phyloP scores from a whole-genome alignment of 768 basidiomycete genomes.

The Tulasnella sp. region DNA sequence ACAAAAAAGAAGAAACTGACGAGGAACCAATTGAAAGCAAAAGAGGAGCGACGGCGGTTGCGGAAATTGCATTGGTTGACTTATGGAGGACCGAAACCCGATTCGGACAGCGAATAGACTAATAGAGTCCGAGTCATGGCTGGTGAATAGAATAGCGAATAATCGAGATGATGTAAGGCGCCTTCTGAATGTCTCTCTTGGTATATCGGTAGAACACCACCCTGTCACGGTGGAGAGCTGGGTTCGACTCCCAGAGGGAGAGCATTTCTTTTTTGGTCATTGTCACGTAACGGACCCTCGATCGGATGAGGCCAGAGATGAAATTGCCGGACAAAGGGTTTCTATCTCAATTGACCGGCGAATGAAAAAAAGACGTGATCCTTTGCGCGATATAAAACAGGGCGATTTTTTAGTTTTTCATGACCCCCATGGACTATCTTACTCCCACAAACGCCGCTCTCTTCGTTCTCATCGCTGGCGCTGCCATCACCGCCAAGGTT shows the following conservation, averaged over 20 bases:
- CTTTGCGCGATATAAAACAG: no score
- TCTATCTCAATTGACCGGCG: no score
- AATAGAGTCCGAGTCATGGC: background rate
- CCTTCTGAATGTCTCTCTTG: no score
- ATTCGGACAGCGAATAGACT: conserved; percentile 12
- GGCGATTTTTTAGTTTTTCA: no score
- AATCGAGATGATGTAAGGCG: background rate
- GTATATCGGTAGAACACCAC: no score
- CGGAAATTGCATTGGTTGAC: conserved; percentile 76
- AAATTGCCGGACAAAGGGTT: no score
- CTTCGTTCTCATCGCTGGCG: background rate
- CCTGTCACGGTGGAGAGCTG: no score
- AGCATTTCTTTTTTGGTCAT: no score
- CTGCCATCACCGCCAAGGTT: background rate
- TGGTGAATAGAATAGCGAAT: background rate
- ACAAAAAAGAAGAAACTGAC: conserved; percentile 87
- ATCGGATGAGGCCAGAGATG: no score
- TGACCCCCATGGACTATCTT: background rate
- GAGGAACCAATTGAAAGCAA: conserved; percentile 79
- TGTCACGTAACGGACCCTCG: no score
- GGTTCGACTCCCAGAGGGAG: no score
- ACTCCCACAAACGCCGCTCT: background rate
- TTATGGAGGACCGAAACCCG: conserved; percentile 43
- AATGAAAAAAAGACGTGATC: no score
- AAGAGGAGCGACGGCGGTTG: conserved; percentile 69